Percentiles rank a stretch among this genome's conserved stretches.
phyloP scores from a whole-genome alignment of 257 asterid genomes.

The Primulina huaijiensis region DNA sequence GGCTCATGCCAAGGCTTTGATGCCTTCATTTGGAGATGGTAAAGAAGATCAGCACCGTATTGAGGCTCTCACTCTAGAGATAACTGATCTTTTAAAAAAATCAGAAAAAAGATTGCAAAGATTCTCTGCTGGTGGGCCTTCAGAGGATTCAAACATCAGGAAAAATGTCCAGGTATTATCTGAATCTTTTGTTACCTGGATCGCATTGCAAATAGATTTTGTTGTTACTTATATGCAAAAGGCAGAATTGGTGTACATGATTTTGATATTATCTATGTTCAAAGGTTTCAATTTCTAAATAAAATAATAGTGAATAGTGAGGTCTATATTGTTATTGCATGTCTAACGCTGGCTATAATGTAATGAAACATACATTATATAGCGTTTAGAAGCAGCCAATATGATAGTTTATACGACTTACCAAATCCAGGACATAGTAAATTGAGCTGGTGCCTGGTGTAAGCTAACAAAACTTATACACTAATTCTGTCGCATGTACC shows the following conservation, averaged over 20 bases:
- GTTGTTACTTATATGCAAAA: neutral
- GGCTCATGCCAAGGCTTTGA: constrained; percentile 98
- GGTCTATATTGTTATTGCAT: neutral
- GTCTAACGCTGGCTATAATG: neutral
- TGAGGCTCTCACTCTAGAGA: constrained; percentile 89
- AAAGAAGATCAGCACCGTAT: constrained; percentile 90
- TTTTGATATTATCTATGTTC: neutral
- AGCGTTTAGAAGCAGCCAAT: neutral
- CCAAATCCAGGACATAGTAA: neutral
- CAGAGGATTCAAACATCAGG: constrained; percentile 92
- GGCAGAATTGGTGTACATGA: neutral
- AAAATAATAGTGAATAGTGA: constrained; percentile 12
- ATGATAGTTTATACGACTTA: neutral
- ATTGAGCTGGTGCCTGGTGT: neutral
- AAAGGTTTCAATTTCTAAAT: neutral
- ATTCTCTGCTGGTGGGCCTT: constrained; percentile 81
- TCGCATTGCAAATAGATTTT: neutral
- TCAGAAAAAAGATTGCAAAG: constrained; percentile 77
- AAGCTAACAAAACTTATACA: neutral
- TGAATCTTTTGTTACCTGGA: constrained; percentile 20
- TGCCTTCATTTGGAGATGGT: constrained; percentile 99
- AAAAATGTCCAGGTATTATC: constrained; percentile 92
- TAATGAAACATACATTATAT: neutral
- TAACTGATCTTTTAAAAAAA: constrained; percentile 71
- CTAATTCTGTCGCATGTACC: neutral